Conservation (phyloP, 1,284 basidiomycete species). For the Nidula niveotomentosa region DNA sequence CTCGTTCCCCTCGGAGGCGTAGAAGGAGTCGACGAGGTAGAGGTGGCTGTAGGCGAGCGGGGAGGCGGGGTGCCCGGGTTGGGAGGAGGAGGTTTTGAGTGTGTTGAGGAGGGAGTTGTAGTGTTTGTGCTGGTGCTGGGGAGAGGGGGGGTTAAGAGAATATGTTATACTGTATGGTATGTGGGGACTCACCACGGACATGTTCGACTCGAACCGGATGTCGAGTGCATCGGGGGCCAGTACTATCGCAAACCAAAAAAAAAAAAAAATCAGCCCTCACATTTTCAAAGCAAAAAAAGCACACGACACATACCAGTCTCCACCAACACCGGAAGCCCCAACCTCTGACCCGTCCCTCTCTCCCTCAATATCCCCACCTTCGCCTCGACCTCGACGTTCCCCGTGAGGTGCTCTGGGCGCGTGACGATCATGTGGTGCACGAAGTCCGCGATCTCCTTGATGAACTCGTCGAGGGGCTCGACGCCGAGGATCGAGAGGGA, state of each 20-base stretch:
- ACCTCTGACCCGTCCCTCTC: conserved; percentile 50
- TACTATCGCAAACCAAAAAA: conserved; percentile 33
- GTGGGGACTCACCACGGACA: conserved; percentile 68
- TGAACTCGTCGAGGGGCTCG: conserved; percentile 94
- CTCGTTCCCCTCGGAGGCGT: conserved; percentile 51
- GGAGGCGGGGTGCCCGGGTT: conserved; percentile 48
- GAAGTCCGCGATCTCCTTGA: conserved; percentile 89
- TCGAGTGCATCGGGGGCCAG: conserved; percentile 53
- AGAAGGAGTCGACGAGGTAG: conserved; percentile 84
- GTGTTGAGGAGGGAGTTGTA: conserved; percentile 87
- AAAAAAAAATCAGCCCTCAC: conserved; percentile 2
- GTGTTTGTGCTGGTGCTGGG: conserved; percentile 80
- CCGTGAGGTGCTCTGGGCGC: conserved; percentile 45
- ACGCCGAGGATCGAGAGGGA: conserved; percentile 90
- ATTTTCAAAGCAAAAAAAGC: conserved; percentile 8
- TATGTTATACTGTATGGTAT: conserved; percentile 14
- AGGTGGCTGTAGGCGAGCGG: conserved; percentile 79
- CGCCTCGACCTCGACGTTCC: conserved; percentile 83
- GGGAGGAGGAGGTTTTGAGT: conserved; percentile 55
- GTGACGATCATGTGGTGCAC: conserved; percentile 70
- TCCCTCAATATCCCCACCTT: conserved; percentile 87
- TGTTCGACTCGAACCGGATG: conserved; percentile 86
- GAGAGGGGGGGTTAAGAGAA: conserved; percentile 9
- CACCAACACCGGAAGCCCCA: conserved; percentile 74
- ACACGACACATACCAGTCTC: conserved; percentile 78